phyloP scores from a whole-genome alignment of 1,139 yeast species.

The Geotrichum carabidarum region DNA sequence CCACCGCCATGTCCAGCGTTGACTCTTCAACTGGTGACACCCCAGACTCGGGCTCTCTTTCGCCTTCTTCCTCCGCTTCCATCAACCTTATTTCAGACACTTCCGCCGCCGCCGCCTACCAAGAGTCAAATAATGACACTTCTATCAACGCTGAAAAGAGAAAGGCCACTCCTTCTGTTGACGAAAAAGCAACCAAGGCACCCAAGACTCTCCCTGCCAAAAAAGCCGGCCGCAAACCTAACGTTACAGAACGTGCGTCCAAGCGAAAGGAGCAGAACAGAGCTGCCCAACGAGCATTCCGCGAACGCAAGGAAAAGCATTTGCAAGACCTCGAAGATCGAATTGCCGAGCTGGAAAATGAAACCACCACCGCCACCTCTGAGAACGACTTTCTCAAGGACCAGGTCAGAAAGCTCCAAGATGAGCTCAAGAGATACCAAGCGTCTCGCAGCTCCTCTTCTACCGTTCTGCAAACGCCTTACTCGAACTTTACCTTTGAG shows the following conservation, averaged over 20 bases:
- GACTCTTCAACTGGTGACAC: not conserved
- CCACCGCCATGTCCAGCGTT: no score
- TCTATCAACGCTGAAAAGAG: conserved; percentile 12
- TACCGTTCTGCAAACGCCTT: not conserved
- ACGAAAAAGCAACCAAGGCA: not conserved
- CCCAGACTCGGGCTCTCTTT: not conserved
- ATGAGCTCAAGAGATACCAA: conserved; percentile 55
- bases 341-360: conserved; percentile 64
- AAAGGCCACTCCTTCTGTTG: conserved; percentile 10
- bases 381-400: conserved; percentile 70
- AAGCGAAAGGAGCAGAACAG: conserved; percentile 95
- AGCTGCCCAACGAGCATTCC: conserved; percentile 94
- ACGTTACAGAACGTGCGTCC: conserved; percentile 69
- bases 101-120: not conserved
- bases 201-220: conserved; percentile 29
- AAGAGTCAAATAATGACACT: not conserved
- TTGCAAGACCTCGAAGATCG: conserved; percentile 81
- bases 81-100: not conserved
- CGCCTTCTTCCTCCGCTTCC: not conserved
- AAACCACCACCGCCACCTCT: conserved; percentile 55
- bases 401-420: conserved; percentile 70
- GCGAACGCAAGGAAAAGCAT: conserved; percentile 87
- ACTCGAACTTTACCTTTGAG: conserved; percentile 35
- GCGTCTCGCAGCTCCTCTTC: not conserved
- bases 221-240: conserved; percentile 56